Evolutionary conservation across 2,329 filamentous ascomycete genomes (phyloP), one percentile per base, ranked within the genome.

Genomic region (Microsporum canis): DNA sequence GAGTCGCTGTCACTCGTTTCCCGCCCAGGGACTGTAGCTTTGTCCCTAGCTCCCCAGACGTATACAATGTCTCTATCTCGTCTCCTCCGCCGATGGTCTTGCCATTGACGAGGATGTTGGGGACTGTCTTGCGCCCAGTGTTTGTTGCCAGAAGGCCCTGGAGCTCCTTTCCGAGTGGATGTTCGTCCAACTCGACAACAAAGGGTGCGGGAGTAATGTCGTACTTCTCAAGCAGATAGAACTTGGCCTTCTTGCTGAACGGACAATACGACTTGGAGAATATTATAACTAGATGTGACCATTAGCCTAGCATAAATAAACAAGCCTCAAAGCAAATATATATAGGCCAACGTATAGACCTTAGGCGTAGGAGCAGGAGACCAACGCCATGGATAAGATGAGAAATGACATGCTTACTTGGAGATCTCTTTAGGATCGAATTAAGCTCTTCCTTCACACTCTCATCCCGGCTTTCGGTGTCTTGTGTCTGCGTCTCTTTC

Each of bases 211-310:
- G 94, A 0, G 84, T 82, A 71, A 99, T 95, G 60, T 79, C 79
- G 78, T 97, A 97, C 68, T 88, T 86, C 27, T 91, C 84, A 47
- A 96, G 83, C 45, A 99, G 82, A 61, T 97, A 82, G 49, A 80
- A 79, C 76, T 99, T 99, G 53, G 94, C 94, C 67, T 84, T 85
- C 71, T 85, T 87, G 58, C 91, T 96, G 76, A 83, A 87, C 0
- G 88, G 90, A 74, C 94, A 99, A 76, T 92, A 96, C 0, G 88
- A 84, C 75, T 99, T 97, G 65, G 91, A 96, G 78, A 97, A 97
- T 68, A 99, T 89, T 72, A 96, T 88, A 63, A 97, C 90, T 94
- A 66, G 8, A 29, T 12, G 8, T 39, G 10, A 31, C 5, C 29
- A 34, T 51, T 38, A 59, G 39, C 45, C 33, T 57, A 5, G 55